Evolutionary conservation across 2,329 filamentous ascomycete species (phyloP), one percentile per base, ranked within the genome.

Genomic region (Colletotrichum viniferum): DNA sequence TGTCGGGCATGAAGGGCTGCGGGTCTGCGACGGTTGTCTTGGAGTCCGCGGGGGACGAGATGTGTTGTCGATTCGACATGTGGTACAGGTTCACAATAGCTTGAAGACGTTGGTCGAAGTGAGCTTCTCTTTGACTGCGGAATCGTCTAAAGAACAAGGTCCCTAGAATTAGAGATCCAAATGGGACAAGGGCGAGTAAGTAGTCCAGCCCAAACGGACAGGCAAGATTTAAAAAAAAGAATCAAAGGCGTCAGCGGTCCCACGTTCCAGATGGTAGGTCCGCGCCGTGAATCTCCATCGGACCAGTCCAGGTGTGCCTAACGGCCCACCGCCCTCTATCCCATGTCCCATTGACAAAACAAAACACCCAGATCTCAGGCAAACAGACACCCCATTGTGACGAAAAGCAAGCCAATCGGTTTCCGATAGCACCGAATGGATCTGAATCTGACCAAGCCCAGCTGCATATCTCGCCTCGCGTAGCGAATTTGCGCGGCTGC

Each of bases 21-120:
- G 73, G 69, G 24, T 73, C 73, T n/a, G 69, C 24, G 8, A 71
- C 32, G 21, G 73, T 75, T 34, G 63, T 36, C n/a, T 73, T 63
- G 10, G 73, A 73, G 43, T 68, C 58, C n/a, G 73, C 21, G 18
- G 43, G 73, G 28, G 73, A 73, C 58, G 69, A 43, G 7, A 56
- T 21, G n/a, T 58, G 32, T 9, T 63, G 24, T 34, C 7, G 43
- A 26, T 68, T 73, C 43, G 63, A 64, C 73, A 75, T 74, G 58
- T 9, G 34, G 58, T 61, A 9, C 4, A 48, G 28, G 28, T 58
- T 30, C 55, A 32, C 58, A 13, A 52, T 52, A 52, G n/a, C 43
- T 13, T 21, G 43, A 52, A 52, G 43, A 52, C n/a, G 43, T 52
- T 52, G 43, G 43, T 2, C 10, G n/a, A 52, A 10, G 43, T 52